A percentile compares a stretch with the other conserved stretches of the same genome.
Evolutionary conservation across 306 rosid genomes (phyloP).

Genomic region (Clitoria ternatea): DNA sequence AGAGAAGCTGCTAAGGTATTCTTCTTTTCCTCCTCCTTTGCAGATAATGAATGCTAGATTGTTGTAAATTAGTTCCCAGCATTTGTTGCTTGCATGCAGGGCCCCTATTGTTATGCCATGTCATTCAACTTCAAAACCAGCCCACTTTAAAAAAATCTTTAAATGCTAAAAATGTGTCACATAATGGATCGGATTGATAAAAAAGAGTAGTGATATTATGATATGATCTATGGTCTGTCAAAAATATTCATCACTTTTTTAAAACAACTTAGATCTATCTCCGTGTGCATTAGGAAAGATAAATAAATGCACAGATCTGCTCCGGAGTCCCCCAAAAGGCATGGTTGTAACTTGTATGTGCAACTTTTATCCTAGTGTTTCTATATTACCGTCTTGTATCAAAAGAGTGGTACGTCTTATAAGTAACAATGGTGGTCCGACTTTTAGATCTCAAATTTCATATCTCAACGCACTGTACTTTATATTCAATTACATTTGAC

Average conservation of each 20-base stretch:
- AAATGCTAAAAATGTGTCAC: neutral
- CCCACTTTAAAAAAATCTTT: neutral
- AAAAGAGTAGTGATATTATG: neutral
- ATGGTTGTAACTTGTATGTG: neutral
- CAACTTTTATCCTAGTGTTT: neutral
- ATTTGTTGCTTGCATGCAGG: slow-evolving; percentile 11
- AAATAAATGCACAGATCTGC: neutral
- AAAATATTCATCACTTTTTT: neutral
- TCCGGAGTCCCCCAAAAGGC: neutral
- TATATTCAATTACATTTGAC: neutral
- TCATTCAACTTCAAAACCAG: neutral
- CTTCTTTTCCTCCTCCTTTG: slow-evolving; percentile 21
- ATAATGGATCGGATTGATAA: neutral
- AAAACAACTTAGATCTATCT: neutral
- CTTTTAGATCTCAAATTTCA: neutral
- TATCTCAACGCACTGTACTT: neutral
- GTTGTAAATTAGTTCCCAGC: neutral
- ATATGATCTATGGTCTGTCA: slow-evolving; percentile 1
- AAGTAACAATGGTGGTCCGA: neutral
- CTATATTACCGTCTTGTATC: slow-evolving; percentile 8
- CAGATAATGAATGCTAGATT: neutral
- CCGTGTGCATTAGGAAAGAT: neutral
- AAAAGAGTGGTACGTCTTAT: neutral
- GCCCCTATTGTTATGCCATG: neutral
- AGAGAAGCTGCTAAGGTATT: slow-evolving; percentile 94